phyloP scores from a whole-genome alignment of 768 basidiomycete species.

The Leccinum obscurum region DNA sequence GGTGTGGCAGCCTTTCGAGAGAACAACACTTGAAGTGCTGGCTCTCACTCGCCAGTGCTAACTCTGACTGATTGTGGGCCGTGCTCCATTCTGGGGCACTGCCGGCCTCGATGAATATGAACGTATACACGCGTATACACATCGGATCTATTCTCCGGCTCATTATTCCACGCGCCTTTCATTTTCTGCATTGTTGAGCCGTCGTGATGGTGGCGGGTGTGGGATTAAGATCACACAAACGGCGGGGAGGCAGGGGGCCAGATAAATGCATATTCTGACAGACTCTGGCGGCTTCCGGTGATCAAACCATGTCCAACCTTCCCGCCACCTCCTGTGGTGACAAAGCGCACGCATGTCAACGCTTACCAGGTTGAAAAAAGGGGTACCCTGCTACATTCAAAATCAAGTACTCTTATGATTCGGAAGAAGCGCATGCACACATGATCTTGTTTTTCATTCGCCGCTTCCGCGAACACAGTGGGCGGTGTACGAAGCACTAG shows the following conservation, averaged over 20 bases:
- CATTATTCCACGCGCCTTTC: conserved; percentile 15
- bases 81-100: conserved; percentile 1
- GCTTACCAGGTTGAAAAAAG: neutral
- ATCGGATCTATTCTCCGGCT: neutral
- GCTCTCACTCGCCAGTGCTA: neutral
- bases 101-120: conserved; percentile 14
- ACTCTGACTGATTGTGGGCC: neutral
- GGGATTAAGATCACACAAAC: conserved; percentile 1
- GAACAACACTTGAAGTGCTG: neutral
- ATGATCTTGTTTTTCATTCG: neutral
- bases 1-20: conserved; percentile 8
- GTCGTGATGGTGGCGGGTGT: conserved; percentile 4
- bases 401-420: neutral
- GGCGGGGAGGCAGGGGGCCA: neutral
- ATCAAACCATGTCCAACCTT: conserved; percentile 7
- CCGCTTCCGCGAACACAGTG: neutral
- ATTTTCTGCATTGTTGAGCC: conserved; percentile 4
- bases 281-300: neutral
- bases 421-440: neutral
- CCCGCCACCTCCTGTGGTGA: neutral
- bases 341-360: neutral
- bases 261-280: neutral
- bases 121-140: neutral
- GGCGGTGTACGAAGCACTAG: neutral
- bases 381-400: neutral